Percentiles rank a stretch among this genome's conserved stretches.
These are phyloP conservation scores for Lactarius hatsudake DNA, from an alignment of 768 basidiomycete species.

Conservation along the genomic window DNA sequence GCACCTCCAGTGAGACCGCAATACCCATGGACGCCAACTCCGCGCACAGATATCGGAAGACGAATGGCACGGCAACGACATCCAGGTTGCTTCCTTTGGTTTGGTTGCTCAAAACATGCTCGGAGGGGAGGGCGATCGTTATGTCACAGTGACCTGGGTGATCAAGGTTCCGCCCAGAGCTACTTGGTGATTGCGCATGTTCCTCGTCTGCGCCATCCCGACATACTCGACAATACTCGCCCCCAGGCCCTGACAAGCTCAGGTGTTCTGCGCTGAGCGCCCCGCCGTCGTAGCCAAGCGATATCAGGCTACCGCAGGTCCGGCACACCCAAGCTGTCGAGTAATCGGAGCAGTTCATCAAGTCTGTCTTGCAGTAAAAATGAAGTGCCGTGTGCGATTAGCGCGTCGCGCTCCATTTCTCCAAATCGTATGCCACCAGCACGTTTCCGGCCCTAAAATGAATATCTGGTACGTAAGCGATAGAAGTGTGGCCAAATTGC, in stretches of 20 bases:
- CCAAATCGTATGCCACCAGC: conserved; percentile 99
- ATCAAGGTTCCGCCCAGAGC: conserved; percentile 45
- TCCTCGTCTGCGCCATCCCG: conserved; percentile 65
- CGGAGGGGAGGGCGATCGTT: conserved; percentile 60
- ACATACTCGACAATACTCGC: conserved; percentile 97
- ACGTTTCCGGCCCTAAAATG: conserved; percentile 81
- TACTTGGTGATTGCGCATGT: conserved; percentile 57
- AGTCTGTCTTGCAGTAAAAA: conserved; percentile 97
- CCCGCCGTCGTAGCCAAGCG: conserved; percentile 92
- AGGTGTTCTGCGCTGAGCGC: conserved; percentile 61
- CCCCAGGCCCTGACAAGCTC: conserved; percentile 68
- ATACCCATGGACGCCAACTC: conserved; percentile 99
- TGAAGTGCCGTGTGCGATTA: conserved; percentile 97
- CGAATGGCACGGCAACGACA: conserved; percentile 93
- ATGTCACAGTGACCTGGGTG: conserved; percentile 46
- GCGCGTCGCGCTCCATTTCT: conserved; percentile 99
- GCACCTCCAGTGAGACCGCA: conserved; percentile 78
- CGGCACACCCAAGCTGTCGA: conserved; percentile 99
- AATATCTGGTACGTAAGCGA: conserved; percentile 1
- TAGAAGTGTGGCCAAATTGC: conserved; percentile 10
- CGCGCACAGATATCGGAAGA: conserved; percentile 90
- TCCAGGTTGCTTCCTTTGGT: conserved; percentile 83
- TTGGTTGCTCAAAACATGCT: conserved; percentile 57
- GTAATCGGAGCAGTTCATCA: conserved; percentile 99
- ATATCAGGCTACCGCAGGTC: conserved; percentile 92